A percentile compares a stretch with the other conserved stretches of the same genome.
Conservation (phyloP, 1,284 basidiomycete genomes). For the Mycena sp. region DNA sequence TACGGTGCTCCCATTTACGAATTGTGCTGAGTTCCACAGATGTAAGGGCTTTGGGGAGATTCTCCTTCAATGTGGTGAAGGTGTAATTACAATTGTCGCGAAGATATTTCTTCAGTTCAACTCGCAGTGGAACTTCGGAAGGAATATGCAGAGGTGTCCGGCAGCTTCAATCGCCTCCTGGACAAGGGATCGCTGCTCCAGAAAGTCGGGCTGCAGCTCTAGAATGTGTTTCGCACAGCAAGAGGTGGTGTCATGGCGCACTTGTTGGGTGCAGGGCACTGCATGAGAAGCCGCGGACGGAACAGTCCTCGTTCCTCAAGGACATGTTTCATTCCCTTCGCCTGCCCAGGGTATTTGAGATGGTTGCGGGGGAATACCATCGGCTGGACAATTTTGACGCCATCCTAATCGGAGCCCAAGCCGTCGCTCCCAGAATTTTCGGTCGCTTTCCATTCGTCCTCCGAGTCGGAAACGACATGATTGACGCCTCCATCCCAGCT, state of each 20-base stretch:
- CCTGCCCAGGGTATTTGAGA: conserved; percentile 37
- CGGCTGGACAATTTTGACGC: conserved; percentile 39
- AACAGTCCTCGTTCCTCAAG: conserved; percentile 43
- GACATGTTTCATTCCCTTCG: conserved; percentile 48
- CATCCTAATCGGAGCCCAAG: no score
- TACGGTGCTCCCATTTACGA: neutral
- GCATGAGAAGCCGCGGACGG: conserved; percentile 29
- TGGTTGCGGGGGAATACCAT: conserved; percentile 47
- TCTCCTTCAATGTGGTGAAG: conserved; percentile 35
- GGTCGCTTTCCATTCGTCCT: no score
- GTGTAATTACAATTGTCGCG: conserved; percentile 38
- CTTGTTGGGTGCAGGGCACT: conserved; percentile 35
- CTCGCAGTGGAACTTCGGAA: conserved; percentile 10
- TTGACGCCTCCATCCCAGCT: no score
- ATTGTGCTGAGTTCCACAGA: neutral
- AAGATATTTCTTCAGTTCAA: conserved; percentile 37
- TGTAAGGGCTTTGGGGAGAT: conserved; percentile 24
- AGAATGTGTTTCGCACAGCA: conserved; percentile 40
- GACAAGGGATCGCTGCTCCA: conserved; percentile 35
- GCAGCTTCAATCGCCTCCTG: conserved; percentile 37
- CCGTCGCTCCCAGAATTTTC: no score
- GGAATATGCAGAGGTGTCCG: conserved; percentile 37
- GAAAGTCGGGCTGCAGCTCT: conserved; percentile 37
- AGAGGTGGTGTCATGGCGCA: conserved; percentile 23
- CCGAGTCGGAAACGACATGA: no score